Evolutionary conservation across 2,329 filamentous ascomycete genomes (phyloP).

Genomic region (Sporothrix brunneoviolacea): DNA sequence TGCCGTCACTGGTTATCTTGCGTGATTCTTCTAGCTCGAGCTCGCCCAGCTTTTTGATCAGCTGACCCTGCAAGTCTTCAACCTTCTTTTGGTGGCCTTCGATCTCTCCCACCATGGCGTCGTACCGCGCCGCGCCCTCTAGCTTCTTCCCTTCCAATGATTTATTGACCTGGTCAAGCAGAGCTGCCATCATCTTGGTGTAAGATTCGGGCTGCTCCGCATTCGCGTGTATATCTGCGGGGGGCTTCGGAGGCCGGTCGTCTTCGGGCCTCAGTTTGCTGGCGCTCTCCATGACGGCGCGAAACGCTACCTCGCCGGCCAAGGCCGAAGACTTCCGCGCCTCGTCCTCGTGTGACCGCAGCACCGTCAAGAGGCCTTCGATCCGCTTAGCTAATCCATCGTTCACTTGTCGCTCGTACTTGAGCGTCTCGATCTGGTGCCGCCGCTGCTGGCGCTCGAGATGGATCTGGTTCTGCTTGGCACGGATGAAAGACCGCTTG

Average conservation of each 20-base stretch:
- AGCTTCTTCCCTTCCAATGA: constrained; percentile 71
- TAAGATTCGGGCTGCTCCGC: constrained; percentile 74
- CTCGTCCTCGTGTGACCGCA: constrained; percentile 66
- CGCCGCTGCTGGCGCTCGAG: constrained; percentile 79
- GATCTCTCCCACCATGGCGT: constrained; percentile 72
- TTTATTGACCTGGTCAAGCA: constrained; percentile 87
- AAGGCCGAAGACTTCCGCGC: constrained; percentile 40
- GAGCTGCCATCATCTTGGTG: constrained; percentile 96
- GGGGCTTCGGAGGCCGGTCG: constrained; percentile 65
- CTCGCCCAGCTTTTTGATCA: constrained; percentile 66
- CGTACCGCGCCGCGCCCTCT: constrained; percentile 52
- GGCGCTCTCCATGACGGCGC: constrained; percentile 77
- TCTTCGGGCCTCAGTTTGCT: constrained; percentile 60
- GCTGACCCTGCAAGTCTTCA: constrained; percentile 65
- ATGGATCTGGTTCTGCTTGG: constrained; percentile 96
- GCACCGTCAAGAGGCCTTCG: constrained; percentile 64
- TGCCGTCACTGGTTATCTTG: constrained; percentile 90
- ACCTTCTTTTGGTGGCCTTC: constrained; percentile 72
- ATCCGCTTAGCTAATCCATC: constrained; percentile 83
- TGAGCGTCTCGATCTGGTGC: constrained; percentile 81
- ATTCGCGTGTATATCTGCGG: constrained; percentile 70
- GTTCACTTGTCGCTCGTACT: constrained; percentile 90
- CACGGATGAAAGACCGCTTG: constrained; percentile 95
- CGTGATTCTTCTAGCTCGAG: constrained; percentile 76
- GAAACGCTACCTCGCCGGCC: constrained; percentile 74